Percentiles rank a stretch among this genome's conserved stretches.
Evolutionary conservation across 306 rosid genomes (phyloP).

Genomic region (Gastrolobium villosum): DNA sequence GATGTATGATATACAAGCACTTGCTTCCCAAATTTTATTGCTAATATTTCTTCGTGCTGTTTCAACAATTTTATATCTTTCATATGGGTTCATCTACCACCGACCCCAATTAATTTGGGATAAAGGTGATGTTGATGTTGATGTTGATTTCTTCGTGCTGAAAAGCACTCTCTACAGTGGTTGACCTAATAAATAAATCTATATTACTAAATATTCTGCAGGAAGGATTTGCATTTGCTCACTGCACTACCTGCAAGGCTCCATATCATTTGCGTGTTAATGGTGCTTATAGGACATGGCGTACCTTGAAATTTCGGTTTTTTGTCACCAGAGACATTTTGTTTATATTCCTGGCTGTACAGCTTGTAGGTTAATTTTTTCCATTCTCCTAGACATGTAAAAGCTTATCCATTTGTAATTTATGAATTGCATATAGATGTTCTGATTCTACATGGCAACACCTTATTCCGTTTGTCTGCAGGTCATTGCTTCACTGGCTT

Average conservation of each 20-base stretch:
- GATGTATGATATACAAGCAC: too few species aligned
- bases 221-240: conserved; percentile 87
- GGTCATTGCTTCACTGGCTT: conserved; percentile 81
- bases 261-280: conserved; percentile 78
- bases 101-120: too few species aligned
- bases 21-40: background rate
- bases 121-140: too few species aligned
- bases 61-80: too few species aligned
- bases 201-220: conserved; percentile 44
- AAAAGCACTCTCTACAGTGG: too few species aligned
- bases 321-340: conserved; percentile 76
- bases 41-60: background rate
- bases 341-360: conserved; percentile 69
- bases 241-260: conserved; percentile 33
- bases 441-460: conserved; percentile 18
- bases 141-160: background rate
- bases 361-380: conserved; percentile 62
- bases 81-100: too few species aligned
- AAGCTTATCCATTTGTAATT: background rate
- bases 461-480: conserved; percentile 47
- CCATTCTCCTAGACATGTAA: conserved; percentile 14
- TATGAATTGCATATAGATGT: conserved; percentile 14
- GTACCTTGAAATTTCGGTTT: too few species aligned
- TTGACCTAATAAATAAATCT: conserved; percentile 29
- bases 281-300: conserved; percentile 76